Base-by-base conservation (phyloP, 257 asterid genomes). In the Ocimum tenuiflorum region DNA sequence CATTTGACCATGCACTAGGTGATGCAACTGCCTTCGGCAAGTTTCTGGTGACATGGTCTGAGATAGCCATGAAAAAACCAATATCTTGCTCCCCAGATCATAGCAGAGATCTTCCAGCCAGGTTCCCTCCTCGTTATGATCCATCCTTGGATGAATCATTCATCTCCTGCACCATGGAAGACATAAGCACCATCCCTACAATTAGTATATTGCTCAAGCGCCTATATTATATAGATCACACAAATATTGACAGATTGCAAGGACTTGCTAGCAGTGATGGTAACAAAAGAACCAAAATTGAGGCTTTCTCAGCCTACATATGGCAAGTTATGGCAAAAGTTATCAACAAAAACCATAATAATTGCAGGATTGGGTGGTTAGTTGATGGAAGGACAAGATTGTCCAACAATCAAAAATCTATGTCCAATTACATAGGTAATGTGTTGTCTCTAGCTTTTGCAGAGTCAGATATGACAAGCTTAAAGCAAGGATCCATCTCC, bases 1-100 rank as follows among this genome's bases (percentile, higher is more conserved):
- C 89, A 17, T 86, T 83, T 43, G 88, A 83, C 49, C 85, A 83
- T 72, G 89, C 86, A 12, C 78, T 86, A 23, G 94, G 89, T 2
- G 94, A 86, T 58, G 88, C 86, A 17, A 60, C 67, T 38, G 77
- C 90, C 18, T 83, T 83, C 52, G 22, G 81, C 73, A 86, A 76
- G 77, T 81, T 86, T 51, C 83, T 83, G 0, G 15, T 67, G 10
- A 78, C 82, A 0, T 82, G 86, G 85, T 84, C 82, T 0, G 82
- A 86, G 29, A 68, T 78, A 18, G 88, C 87, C 3, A 48, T 12
- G 45, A 35, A 22, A 23, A 78, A 67, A 48, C 65, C 79, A 10
- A 10, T 80, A 12, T 68, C 88, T 19, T 73, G 81, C 67, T 65
- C 48, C 0, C 87, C 84, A 0, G 84, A 84, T 62, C 91, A 84